Base-by-base conservation (phyloP, 1,284 basidiomycete species). In the Tylopilus sp. region DNA sequence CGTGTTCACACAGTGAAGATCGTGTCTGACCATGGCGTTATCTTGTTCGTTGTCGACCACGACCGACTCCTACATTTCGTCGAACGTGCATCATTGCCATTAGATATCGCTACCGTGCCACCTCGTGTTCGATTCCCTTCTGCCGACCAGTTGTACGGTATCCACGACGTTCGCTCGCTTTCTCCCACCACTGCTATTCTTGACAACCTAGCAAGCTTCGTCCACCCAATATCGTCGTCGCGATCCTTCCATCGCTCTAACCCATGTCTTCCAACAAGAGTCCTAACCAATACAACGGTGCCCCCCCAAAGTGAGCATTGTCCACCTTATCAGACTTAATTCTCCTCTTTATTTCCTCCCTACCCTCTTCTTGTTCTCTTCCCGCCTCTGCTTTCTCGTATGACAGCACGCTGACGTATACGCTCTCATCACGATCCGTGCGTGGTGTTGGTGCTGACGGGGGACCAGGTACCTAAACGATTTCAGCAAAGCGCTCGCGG, bases 401-500 rank as follows among this genome's bases (percentile, higher is more conserved):
- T 6, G 36, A 41, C 36, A 45, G 41, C 35, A 31, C 38, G 46
- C 30, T 63, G 44, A 63, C 44, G 26, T 39, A 10, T 36, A 37
- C 30, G 33, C 21, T 18, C 33, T 38, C 50, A 26, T 35, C 34
- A 9, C 41, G 46, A 49, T 52, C 38, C 25, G 12, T 30, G 33
- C 29, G 16, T 35, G 34, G 18, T 35, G 10, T 4, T 19, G 0
- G 10, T 16, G 33, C 26, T 34, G 33, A 15, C 10, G 28, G 16
- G 43, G 31, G 16, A 12, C 41, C 59, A 84, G 82, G 66, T 84
- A 85, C 59, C 60, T 86, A 49, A 81, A 82, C 57, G 84, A 89
- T 60, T 87, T 83, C 59, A 82, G 77, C 58, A 82, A 82, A 57
- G 79, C 79, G 3, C 72, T 82, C 33, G 79, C 81, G n/a, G 60